Evolutionary conservation across 805 yeast species (phyloP).

Genomic region (Metschnikowia proteae): DNA sequence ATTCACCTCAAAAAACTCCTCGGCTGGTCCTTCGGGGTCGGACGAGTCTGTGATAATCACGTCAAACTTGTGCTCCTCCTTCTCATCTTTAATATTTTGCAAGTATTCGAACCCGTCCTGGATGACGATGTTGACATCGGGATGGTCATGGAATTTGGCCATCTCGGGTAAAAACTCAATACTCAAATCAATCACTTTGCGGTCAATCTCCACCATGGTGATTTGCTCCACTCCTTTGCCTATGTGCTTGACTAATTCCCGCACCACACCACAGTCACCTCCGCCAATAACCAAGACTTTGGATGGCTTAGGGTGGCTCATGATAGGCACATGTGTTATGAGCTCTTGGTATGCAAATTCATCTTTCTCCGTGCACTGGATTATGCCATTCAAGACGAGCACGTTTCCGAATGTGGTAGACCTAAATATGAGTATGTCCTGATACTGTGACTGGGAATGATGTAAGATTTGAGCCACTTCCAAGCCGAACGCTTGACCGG

Average conservation of each 20-base stretch:
- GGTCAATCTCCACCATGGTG: constrained; percentile 86
- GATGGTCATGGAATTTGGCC: constrained; percentile 63
- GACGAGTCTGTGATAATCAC: constrained; percentile 89
- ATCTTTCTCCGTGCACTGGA: constrained; percentile 89
- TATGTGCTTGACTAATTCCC: constrained; percentile 78
- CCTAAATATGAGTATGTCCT: constrained; percentile 77
- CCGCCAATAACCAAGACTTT: constrained; percentile 88
- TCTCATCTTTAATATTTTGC: constrained; percentile 27
- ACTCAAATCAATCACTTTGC: constrained; percentile 69
- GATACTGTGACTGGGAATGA: constrained; percentile 65
- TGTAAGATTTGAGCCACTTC: constrained; percentile 63
- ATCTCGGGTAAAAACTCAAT: constrained; percentile 71
- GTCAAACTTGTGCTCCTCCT: constrained; percentile 55
- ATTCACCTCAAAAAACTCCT: constrained; percentile 72
- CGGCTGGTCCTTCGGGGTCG: constrained; percentile 96
- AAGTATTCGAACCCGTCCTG: constrained; percentile 84
- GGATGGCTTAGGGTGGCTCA: constrained; percentile 71
- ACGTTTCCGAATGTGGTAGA: constrained; percentile 81
- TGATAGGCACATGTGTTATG: constrained; percentile 79
- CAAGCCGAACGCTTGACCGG: constrained; percentile 80
- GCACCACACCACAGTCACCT: constrained; percentile 92
- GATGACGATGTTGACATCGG: constrained; percentile 61
- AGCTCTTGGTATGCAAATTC: constrained; percentile 93
- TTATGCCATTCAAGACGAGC: constrained; percentile 81
- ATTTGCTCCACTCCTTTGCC: constrained; percentile 49